A percentile compares a stretch with the other conserved stretches of the same genome.
These are phyloP conservation scores for Gypsophila paniculata DNA, from an alignment of 179 eudicot genomes.

Conservation along the genomic window DNA sequence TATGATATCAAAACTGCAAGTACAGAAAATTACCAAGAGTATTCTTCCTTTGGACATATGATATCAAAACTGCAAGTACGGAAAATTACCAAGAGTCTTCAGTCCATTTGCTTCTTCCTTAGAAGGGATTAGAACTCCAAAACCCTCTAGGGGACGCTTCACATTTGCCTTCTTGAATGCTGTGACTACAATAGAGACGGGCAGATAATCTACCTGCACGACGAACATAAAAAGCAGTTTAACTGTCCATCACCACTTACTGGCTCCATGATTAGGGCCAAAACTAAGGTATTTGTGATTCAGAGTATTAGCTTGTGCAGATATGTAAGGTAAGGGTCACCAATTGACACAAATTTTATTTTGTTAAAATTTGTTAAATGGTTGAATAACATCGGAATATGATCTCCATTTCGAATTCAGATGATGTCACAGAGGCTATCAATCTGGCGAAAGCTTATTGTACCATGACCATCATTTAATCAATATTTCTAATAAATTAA, in stretches of 20 bases:
- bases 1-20: not conserved
- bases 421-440: not conserved
- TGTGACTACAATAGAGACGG: constrained; percentile 77
- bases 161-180: constrained; percentile 75
- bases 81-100: constrained; percentile 70
- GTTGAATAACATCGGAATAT: not conserved
- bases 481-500: not conserved
- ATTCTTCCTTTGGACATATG: constrained; percentile 26
- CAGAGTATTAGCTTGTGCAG: not conserved
- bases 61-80: not conserved
- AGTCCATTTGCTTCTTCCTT: constrained; percentile 80
- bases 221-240: constrained; percentile 15
- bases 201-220: constrained; percentile 70
- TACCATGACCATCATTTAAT: not conserved
- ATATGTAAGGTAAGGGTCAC: too few relatives aligned
- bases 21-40: constrained; percentile 62
- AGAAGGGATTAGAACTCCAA: constrained; percentile 91
- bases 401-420: not conserved
- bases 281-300: not conserved
- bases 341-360: too few relatives aligned
- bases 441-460: not conserved
- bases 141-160: constrained; percentile 84
- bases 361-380: too few relatives aligned
- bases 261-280: not conserved
- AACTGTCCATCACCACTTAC: not conserved